A percentile compares a stretch with the other conserved stretches of the same genome.
Evolutionary conservation across 257 asterid genomes (phyloP).

Genomic region (Paulownia fortunei): DNA sequence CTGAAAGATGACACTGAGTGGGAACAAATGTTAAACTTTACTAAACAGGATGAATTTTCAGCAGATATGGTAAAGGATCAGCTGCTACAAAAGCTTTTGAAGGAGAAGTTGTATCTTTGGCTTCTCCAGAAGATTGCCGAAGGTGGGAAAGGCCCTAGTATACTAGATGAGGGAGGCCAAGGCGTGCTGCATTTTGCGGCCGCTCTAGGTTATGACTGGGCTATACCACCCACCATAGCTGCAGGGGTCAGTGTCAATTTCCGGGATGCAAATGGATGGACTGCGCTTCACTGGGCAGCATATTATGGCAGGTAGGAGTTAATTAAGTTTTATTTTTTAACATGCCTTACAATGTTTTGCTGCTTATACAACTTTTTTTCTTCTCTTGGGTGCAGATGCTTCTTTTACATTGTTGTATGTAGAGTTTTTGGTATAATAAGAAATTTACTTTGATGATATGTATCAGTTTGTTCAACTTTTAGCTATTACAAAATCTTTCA

Average conservation of each 20-base stretch:
- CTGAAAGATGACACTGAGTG: slow-evolving; percentile 72
- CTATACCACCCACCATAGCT: slow-evolving; percentile 73
- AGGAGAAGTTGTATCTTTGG: slow-evolving; percentile 78
- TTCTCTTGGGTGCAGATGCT: not conserved
- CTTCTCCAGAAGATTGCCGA: slow-evolving; percentile 75
- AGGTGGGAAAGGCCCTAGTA: slow-evolving; percentile 80
- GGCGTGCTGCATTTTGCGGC: slow-evolving; percentile 92
- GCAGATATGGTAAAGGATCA: slow-evolving; percentile 65
- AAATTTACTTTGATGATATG: not conserved
- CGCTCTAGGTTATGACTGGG: slow-evolving; percentile 93
- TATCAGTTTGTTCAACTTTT: not conserved
- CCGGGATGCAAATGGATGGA: slow-evolving; percentile 93
- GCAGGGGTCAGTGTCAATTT: slow-evolving; percentile 84
- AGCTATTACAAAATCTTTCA: not conserved
- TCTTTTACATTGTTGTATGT: slow-evolving; percentile 5
- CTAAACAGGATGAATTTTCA: slow-evolving; percentile 55
- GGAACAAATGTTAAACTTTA: slow-evolving; percentile 60
- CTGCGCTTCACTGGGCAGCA: slow-evolving; percentile 99
- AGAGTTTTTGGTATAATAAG: not conserved
- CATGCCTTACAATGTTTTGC: slow-evolving; percentile 4
- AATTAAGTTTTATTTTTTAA: not conserved
- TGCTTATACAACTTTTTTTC: slow-evolving; percentile 22
- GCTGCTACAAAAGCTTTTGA: slow-evolving; percentile 67
- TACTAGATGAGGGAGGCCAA: slow-evolving; percentile 81
- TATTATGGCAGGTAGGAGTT: slow-evolving; percentile 74